phyloP scores from a whole-genome alignment of 2,329 filamentous ascomycete genomes.

The Xylaria sp. region DNA sequence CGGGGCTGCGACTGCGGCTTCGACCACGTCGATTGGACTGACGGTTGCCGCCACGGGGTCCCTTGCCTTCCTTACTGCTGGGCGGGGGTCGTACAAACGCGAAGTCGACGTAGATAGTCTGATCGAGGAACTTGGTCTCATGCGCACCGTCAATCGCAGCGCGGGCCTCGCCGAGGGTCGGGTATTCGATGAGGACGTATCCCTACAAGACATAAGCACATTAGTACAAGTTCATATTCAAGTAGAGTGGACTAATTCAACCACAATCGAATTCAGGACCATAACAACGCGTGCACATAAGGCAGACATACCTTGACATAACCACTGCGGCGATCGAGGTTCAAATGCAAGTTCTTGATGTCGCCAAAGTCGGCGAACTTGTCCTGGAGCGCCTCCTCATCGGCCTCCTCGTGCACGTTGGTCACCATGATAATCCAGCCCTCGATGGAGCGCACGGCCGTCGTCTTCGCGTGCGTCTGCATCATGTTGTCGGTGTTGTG shows the following conservation, averaged over 20 bases:
- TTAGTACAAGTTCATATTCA: too few relatives aligned
- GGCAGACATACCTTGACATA: conserved; percentile 67
- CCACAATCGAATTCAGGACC: neutral
- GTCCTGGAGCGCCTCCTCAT: conserved; percentile 76
- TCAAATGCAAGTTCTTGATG: conserved; percentile 81
- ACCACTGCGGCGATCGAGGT: conserved; percentile 74
- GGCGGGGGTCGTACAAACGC: conserved; percentile 78
- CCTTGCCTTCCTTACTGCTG: conserved; percentile 38
- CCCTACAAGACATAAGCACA: conserved; percentile 47
- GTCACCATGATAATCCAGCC: conserved; percentile 86
- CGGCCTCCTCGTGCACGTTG: conserved; percentile 82
- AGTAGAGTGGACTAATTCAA: too few relatives aligned
- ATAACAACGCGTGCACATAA: neutral
- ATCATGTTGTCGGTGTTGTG: conserved; percentile 55
- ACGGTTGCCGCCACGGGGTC: conserved; percentile 38
- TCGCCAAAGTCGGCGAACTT: conserved; percentile 79
- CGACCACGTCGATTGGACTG: conserved; percentile 37
- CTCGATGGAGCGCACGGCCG: conserved; percentile 79
- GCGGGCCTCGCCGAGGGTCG: conserved; percentile 70
- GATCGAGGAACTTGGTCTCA: conserved; percentile 70
- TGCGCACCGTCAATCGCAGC: conserved; percentile 80
- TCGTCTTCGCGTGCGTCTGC: conserved; percentile 67
- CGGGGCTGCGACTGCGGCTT: conserved; percentile 43
- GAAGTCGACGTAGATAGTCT: conserved; percentile 76
- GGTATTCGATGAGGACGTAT: conserved; percentile 80